Base-by-base conservation (phyloP, 2,329 filamentous ascomycete species). In the Epichloe uncinata region DNA sequence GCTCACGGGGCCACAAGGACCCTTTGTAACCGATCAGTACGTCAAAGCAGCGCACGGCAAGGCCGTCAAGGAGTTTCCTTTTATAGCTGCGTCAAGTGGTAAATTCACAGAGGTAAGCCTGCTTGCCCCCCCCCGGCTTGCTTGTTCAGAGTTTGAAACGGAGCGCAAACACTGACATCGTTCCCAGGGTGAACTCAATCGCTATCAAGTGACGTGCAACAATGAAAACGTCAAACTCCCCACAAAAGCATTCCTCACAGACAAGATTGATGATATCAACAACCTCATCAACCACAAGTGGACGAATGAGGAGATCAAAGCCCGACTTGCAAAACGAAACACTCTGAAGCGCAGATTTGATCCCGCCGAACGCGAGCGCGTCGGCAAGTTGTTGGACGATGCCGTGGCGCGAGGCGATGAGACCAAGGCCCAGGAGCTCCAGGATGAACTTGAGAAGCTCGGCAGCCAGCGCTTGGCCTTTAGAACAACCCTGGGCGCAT, bases 71-170 rank as follows among this genome's bases (percentile, higher is more conserved):
- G 82, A 90, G 36, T 96, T 89, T 69, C 89, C 90, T 4, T 96
- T 97, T 66, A 84, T 93, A 54, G 84, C 84, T 54, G 90, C 91
- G 62, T 97, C 93, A 0, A 90, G 95, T 64, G 81, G 82, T 46
- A 73, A 76, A 41, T 86, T 97, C 61, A 87, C 85, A n/a, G 88
- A 93, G 66, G 85, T 87, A 71, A 55, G 74, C 52, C 13, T 13
- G 16, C 5, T 12, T 8, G 4, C 12, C 11, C 7, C 20, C 3
- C 1, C 22, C 16, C 26, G 6, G n/a, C 8, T 13, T 5, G 12
- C 9, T 9, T 3, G 9, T 13, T 5, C 30, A 6, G 12, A 13
- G 6, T 36, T 36, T 7, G 35, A 36, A 1, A 36, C 12, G 15
- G 35, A n/a, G 15, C 4, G 35, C 12, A n/a, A n/a, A 36, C n/a